Base-by-base conservation (phyloP, 1,139 yeast species). In the Protomyces inouyei region DNA sequence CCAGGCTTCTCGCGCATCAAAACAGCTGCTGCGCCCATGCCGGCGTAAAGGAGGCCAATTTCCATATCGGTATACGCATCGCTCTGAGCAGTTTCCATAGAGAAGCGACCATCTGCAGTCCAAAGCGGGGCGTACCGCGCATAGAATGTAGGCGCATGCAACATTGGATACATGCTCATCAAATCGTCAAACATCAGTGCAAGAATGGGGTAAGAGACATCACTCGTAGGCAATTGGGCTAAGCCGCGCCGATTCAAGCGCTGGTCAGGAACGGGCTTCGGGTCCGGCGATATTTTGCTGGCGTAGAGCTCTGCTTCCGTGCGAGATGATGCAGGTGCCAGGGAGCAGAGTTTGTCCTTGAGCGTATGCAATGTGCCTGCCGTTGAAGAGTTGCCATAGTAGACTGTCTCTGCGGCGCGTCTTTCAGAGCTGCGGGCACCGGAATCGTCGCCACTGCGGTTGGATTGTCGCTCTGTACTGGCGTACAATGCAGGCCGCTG, bases 91-190 rank as follows among this genome's bases (percentile, higher is more conserved):
- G 54, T 40, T 8, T 40, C 45, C 8, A 51, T 52, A 12, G 14
- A 48, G 57, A 28, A 40, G 3, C 10, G 18, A 18, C 56, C 57
- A n/a, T 28, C 28, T 14, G 43, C 36, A 14, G 37, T 48, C 63
- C 63, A 59, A 3, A 59, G 45, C 3, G 52, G 43, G 3, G 45
- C 56, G 45, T 59, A 59, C 1, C 63, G 56, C 2, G 52, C 32
- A 35, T 45, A 59, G 21, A 59, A 59, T 12, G 53, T 59, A n/a
- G 63, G 63, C 10, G 63, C 52, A 32, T 59, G 63, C n/a, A 59
- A 16, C 18, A 59, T 16, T 10, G 63, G 63, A 52, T 59, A 59
- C 57, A 59, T 52, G 45, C 52, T 52, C 46, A 52, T 59, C 25
- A 59, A 32, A 25, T 59, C 55, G 14, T 59, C 57, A 59, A 59